Evolutionary conservation across 331 rosid species (phyloP).

Genomic region (Rosa hybrid): DNA sequence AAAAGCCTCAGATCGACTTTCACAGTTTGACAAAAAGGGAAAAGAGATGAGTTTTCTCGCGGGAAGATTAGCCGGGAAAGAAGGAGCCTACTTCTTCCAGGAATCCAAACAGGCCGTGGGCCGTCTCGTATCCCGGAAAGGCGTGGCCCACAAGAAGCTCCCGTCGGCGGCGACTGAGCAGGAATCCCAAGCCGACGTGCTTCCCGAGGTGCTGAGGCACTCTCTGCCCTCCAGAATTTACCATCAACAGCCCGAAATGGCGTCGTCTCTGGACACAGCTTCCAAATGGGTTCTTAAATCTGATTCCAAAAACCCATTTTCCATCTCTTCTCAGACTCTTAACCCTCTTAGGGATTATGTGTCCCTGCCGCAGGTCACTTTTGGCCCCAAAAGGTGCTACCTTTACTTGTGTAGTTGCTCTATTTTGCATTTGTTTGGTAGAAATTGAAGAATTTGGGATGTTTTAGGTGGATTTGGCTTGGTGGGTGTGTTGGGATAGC

Average conservation of each 20-base stretch:
- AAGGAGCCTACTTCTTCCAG: slow-evolving; percentile 82
- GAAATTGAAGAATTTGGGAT: neutral
- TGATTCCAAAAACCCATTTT: slow-evolving; percentile 33
- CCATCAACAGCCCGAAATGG: slow-evolving; percentile 24
- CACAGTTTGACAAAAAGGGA: neutral
- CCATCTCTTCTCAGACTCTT: slow-evolving; percentile 50
- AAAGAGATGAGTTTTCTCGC: slow-evolving; percentile 75
- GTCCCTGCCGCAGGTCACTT: slow-evolving; percentile 79
- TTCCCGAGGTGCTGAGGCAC: slow-evolving; percentile 77
- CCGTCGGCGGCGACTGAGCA: slow-evolving; percentile 24
- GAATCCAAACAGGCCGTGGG: slow-evolving; percentile 86
- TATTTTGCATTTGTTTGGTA: slow-evolving; percentile 2
- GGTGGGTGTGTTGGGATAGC: neutral
- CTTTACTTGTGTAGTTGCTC: neutral
- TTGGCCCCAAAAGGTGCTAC: slow-evolving; percentile 82
- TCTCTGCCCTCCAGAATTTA: slow-evolving; percentile 70
- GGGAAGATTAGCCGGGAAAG: slow-evolving; percentile 86
- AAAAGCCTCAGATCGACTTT: too few relatives aligned
- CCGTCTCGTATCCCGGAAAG: slow-evolving; percentile 48
- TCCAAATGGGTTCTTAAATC: slow-evolving; percentile 82
- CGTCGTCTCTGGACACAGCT: slow-evolving; percentile 41
- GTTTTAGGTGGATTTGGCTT: neutral
- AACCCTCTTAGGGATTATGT: slow-evolving; percentile 74
- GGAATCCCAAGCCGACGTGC: slow-evolving; percentile 62
- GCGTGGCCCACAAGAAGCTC: slow-evolving; percentile 28